Evolutionary conservation across 2,329 filamentous ascomycete species (phyloP).

Genomic region (Cryoendolithus antarcticus): DNA sequence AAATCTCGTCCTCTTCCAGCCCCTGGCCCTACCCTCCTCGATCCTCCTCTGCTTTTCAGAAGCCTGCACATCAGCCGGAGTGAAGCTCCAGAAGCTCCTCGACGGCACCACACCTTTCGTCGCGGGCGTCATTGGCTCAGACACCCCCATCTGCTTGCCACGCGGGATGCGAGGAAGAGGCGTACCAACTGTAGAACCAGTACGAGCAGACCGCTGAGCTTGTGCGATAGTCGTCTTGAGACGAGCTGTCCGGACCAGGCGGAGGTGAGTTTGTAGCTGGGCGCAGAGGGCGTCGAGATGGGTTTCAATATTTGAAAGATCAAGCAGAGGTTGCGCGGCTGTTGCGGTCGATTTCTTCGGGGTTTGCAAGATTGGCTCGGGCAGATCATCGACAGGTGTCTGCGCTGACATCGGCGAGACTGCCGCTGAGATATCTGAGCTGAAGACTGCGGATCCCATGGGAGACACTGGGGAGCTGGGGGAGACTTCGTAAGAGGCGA

Average conservation of each 20-base stretch:
- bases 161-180: not conserved
- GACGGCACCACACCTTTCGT: constrained; percentile 2
- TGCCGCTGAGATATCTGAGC: no score
- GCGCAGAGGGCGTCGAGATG: constrained; percentile 17
- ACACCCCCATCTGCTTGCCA: constrained; percentile 1
- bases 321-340: not conserved
- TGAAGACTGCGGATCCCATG: no score
- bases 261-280: constrained; percentile 25
- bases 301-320: constrained; percentile 7
- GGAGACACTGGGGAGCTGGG: no score
- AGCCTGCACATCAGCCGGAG: constrained; percentile 10
- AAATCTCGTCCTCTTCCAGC: constrained; percentile 19
- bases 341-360: no score
- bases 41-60: constrained; percentile 17
- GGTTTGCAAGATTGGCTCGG: no score
- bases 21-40: constrained; percentile 15
- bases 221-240: constrained; percentile 8
- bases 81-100: constrained; percentile 11
- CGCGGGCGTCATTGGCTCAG: not conserved
- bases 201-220: constrained; percentile 7
- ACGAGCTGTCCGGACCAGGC: constrained; percentile 18
- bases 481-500: no score
- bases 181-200: not conserved
- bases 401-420: no score
- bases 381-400: no score